Conservation (phyloP, 257 asterid genomes). For the Catharanthus roseus region DNA sequence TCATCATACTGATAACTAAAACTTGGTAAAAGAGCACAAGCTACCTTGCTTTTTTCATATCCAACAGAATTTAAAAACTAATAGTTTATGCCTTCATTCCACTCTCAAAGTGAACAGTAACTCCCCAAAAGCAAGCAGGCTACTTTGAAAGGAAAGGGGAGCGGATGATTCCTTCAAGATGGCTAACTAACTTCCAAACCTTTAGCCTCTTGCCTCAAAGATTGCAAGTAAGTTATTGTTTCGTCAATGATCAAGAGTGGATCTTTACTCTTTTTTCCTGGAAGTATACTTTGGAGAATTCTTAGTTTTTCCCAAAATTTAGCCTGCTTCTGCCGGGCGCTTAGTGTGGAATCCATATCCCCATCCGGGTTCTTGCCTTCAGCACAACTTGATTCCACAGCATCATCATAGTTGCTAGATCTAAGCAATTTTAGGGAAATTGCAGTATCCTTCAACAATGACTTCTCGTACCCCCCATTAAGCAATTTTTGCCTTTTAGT, state of each 20-base stretch:
- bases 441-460: conserved; percentile 35
- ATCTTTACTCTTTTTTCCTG: conserved; percentile 44
- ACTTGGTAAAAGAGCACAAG: conserved; percentile 24
- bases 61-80: conserved; percentile 12
- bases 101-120: conserved; percentile 5
- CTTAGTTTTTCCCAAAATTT: conserved; percentile 41
- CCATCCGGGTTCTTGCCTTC: conserved; percentile 16
- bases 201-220: conserved; percentile 56
- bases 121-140: no score
- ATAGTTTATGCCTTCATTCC: not conserved
- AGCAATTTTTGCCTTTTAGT: conserved; percentile 58
- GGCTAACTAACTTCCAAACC: conserved; percentile 26
- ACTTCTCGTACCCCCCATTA: conserved; percentile 55
- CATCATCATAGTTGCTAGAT: conserved; percentile 22
- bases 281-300: conserved; percentile 48
- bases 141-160: no score
- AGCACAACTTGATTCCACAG: conserved; percentile 36
- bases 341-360: conserved; percentile 22
- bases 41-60: conserved; percentile 25
- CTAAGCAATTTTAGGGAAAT: conserved; percentile 21
- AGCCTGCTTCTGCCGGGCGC: conserved; percentile 28
- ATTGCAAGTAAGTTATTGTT: conserved; percentile 55
- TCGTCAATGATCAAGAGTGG: conserved; percentile 62
- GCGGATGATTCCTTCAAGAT: conserved; percentile 15
- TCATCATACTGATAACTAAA: conserved; percentile 28